These are phyloP conservation scores for Cyclotella atomus DNA, from an alignment of 108 stramenopile genomes.

Conservation along the genomic window DNA sequence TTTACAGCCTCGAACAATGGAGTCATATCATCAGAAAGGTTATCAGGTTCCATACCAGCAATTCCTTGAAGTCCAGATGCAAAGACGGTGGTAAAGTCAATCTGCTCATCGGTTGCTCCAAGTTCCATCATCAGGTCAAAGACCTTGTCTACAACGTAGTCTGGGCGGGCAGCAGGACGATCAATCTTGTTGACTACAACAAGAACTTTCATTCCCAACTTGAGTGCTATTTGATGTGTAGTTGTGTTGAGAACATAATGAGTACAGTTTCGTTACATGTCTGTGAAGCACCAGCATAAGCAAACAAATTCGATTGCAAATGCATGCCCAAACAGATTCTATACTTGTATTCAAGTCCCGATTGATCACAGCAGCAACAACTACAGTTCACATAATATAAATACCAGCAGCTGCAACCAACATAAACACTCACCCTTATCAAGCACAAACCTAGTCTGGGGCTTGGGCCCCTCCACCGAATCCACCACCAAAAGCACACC, in stretches of 20 bases:
- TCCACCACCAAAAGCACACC: slow-evolving; percentile 98
- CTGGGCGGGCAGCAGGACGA: slow-evolving; percentile 95
- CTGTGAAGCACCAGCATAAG: background rate
- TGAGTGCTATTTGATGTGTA: slow-evolving; percentile 60
- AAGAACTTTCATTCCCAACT: slow-evolving; percentile 89
- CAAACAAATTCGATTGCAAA: no score
- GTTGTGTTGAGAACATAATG: background rate
- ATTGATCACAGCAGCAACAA: no score
- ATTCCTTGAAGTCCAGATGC: slow-evolving; percentile 94
- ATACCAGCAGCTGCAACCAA: no score
- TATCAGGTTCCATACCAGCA: slow-evolving; percentile 85
- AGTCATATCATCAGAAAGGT: slow-evolving; percentile 83
- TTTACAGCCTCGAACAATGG: slow-evolving; percentile 93
- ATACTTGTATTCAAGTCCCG: no score
- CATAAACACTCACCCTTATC: slow-evolving; percentile 72
- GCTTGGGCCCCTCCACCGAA: slow-evolving; percentile 98
- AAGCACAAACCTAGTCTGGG: slow-evolving; percentile 97
- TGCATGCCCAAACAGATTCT: no score
- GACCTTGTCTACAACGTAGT: slow-evolving; percentile 97
- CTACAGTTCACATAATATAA: no score
- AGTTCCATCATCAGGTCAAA: slow-evolving; percentile 98
- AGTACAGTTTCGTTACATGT: background rate
- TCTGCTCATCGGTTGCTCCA: slow-evolving; percentile 96
- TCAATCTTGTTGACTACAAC: slow-evolving; percentile 99
- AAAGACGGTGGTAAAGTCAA: slow-evolving; percentile 96